Evolutionary conservation across 176 grass and related monocot species (phyloP).

Genomic region (Paspalum vaginatum): DNA sequence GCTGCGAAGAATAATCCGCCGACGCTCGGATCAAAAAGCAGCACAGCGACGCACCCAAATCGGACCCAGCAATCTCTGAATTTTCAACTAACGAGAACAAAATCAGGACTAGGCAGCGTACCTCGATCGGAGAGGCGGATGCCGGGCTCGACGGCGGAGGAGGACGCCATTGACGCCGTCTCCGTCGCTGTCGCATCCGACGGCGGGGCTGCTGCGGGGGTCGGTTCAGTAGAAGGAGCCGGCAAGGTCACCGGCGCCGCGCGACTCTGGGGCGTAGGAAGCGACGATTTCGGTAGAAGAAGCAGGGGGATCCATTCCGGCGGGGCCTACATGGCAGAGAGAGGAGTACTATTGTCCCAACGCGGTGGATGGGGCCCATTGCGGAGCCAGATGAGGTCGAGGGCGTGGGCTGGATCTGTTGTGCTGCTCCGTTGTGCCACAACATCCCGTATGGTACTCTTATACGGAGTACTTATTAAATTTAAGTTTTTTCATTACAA

Average conservation of each 20-base stretch:
- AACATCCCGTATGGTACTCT: too few species aligned
- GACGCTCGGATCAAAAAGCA: slow-evolving; percentile 28
- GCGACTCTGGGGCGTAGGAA: slow-evolving; percentile 21
- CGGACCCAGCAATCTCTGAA: background rate
- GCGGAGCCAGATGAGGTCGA: background rate
- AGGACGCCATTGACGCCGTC: slow-evolving; percentile 51
- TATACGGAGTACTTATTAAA: too few species aligned
- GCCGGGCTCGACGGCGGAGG: slow-evolving; percentile 51
- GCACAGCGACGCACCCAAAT: slow-evolving; percentile 16
- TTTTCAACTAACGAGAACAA: background rate
- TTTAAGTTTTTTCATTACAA: too few species aligned
- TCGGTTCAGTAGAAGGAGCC: background rate
- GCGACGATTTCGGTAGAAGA: slow-evolving; percentile 39
- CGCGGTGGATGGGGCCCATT: background rate
- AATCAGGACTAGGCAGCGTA: slow-evolving; percentile 24
- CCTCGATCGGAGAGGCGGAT: slow-evolving; percentile 59
- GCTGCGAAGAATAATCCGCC: slow-evolving; percentile 42
- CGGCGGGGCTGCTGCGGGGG: background rate
- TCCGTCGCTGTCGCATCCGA: slow-evolving; percentile 44
- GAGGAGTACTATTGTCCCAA: background rate
- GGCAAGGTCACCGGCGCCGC: slow-evolving; percentile 25
- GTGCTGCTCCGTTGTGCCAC: background rate
- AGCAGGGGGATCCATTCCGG: slow-evolving; percentile 34
- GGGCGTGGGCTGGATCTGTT: background rate
- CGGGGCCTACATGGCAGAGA: slow-evolving; percentile 35